phyloP scores from a whole-genome alignment of 1,284 basidiomycete species.

The Cryptococcus maquisensis region DNA sequence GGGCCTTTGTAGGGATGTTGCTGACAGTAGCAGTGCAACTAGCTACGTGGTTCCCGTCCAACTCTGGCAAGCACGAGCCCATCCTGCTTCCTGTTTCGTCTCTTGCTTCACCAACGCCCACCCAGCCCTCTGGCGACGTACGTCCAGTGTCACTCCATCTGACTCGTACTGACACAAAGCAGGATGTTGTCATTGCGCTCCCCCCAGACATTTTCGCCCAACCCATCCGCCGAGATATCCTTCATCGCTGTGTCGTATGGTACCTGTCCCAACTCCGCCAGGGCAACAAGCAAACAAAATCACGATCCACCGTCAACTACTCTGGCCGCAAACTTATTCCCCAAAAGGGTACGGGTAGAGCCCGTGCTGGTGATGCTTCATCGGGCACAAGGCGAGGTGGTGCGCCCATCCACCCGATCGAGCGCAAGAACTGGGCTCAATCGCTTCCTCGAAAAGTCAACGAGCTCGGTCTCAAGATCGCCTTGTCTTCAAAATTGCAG shows the following conservation, averaged over 20 bases:
- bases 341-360: constrained; percentile 88
- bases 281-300: constrained; percentile 63
- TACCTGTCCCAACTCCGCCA: constrained; percentile 75
- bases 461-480: constrained; percentile 86
- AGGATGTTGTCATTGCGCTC: constrained; percentile 36
- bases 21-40: neutral
- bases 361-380: constrained; percentile 82
- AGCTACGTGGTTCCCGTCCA: constrained; percentile 1
- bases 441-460: constrained; percentile 85
- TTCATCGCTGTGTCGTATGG: constrained; percentile 88
- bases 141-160: constrained; percentile 5
- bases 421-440: constrained; percentile 85
- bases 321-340: constrained; percentile 82
- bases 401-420: constrained; percentile 84
- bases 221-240: constrained; percentile 82
- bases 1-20: neutral
- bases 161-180: neutral
- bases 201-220: constrained; percentile 65
- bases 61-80: constrained; percentile 11
- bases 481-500: constrained; percentile 73
- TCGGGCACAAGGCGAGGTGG: constrained; percentile 88
- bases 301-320: constrained; percentile 79
- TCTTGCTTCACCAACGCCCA: constrained; percentile 35
- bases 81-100: constrained; percentile 43
- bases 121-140: constrained; percentile 27